Percentiles rank a stretch among this genome's conserved stretches.
Evolutionary conservation across 2,329 filamentous ascomycete genomes (phyloP).

Genomic region (Talaromyces sp.): DNA sequence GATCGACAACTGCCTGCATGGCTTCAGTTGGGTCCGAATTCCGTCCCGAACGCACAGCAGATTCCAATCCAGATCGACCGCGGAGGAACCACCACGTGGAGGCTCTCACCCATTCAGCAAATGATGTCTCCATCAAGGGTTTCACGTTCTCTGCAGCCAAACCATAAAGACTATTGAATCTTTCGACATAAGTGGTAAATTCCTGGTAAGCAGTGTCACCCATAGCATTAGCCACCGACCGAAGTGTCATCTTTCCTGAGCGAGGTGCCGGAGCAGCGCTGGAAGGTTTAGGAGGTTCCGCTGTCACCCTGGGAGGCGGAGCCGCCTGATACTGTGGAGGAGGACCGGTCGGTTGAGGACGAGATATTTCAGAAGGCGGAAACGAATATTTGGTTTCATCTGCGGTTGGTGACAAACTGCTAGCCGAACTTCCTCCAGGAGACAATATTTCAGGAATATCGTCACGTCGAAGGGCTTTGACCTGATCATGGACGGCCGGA

Average conservation of each 20-base stretch:
- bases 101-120: slow-evolving; percentile 66
- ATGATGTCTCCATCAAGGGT: slow-evolving; percentile 60
- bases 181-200: slow-evolving; percentile 67
- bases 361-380: slow-evolving; percentile 9
- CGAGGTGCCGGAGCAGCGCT: slow-evolving; percentile 16
- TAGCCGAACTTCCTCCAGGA: slow-evolving; percentile 21
- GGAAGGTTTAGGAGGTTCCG: slow-evolving; percentile 3
- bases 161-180: slow-evolving; percentile 71
- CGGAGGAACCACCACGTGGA: slow-evolving; percentile 87
- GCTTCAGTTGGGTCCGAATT: slow-evolving; percentile 24
- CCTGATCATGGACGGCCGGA: slow-evolving; percentile 21
- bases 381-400: slow-evolving; percentile 5
- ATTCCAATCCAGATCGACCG: slow-evolving; percentile 72
- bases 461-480: slow-evolving; percentile 26
- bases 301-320: not conserved
- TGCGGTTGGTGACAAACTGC: slow-evolving; percentile 14
- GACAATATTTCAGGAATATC: slow-evolving; percentile 24
- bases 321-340: slow-evolving; percentile 5
- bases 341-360: not conserved
- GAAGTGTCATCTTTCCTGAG: slow-evolving; percentile 32
- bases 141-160: slow-evolving; percentile 71
- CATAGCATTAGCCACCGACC: slow-evolving; percentile 42
- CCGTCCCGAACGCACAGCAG: slow-evolving; percentile 61
- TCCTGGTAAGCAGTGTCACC: slow-evolving; percentile 64
- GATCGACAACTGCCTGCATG: slow-evolving; percentile 77